A percentile compares a stretch with the other conserved stretches of the same genome.
Conservation (phyloP, 345 rosid genomes). For the Erodium maritimum region DNA sequence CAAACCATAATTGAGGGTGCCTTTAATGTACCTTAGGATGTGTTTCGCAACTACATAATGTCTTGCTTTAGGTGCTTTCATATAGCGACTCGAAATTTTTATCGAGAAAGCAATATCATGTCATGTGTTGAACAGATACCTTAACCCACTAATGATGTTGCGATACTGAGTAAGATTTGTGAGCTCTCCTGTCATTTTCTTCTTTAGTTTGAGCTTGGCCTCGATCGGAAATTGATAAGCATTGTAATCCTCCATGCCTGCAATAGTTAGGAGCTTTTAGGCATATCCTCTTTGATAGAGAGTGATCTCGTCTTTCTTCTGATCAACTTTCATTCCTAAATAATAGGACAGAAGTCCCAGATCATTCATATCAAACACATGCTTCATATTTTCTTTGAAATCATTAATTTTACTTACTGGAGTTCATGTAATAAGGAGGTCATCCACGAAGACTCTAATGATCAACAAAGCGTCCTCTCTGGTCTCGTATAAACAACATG, state of each 20-base stretch:
- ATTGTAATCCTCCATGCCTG: neutral
- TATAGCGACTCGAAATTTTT: constrained; percentile 4
- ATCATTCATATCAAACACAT: too few species aligned
- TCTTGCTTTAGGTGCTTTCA: constrained; percentile 4
- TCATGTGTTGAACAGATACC: constrained; percentile 7
- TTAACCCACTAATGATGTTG: neutral
- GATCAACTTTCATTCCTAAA: neutral
- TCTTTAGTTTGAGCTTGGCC: neutral
- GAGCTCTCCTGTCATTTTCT: neutral
- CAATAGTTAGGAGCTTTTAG: neutral
- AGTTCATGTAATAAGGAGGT: too few species aligned
- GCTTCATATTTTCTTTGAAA: too few species aligned
- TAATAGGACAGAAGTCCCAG: neutral
- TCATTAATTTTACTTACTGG: too few species aligned
- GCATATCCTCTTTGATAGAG: constrained; percentile 1
- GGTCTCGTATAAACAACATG: too few species aligned
- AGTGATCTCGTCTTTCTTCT: neutral
- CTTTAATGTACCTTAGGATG: neutral
- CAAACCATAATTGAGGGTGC: neutral
- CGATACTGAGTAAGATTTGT: neutral
- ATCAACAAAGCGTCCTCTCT: too few species aligned
- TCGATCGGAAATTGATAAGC: neutral
- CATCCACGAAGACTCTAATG: too few species aligned
- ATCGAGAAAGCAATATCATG: constrained; percentile 5
- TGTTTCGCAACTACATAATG: constrained; percentile 8